Evolutionary conservation across 805 yeast genomes (phyloP).

Genomic region (Ogataea nonfermentans): DNA sequence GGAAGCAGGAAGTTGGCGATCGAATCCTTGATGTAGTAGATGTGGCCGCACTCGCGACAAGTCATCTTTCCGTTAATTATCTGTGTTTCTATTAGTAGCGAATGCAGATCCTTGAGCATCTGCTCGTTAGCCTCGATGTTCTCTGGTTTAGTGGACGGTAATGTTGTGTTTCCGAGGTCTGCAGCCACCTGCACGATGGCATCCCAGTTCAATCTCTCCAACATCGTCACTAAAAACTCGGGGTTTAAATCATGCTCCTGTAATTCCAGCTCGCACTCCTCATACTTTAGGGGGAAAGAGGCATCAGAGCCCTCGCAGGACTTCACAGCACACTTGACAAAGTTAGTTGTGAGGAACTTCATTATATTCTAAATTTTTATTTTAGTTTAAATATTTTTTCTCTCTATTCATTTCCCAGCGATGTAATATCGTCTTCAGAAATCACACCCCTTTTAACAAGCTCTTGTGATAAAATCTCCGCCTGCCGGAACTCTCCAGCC

Average conservation of each 20-base stretch:
- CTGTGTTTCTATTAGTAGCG: conserved; percentile 77
- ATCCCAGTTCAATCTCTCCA: conserved; percentile 84
- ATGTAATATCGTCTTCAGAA: neutral
- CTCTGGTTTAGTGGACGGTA: conserved; percentile 64
- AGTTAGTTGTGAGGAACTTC: conserved; percentile 95
- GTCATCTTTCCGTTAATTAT: conserved; percentile 86
- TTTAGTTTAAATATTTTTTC: conserved; percentile 1
- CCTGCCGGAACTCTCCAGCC: conserved; percentile 5
- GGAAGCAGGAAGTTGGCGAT: conserved; percentile 94
- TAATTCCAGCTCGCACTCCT: conserved; percentile 66
- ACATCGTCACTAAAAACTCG: conserved; percentile 70
- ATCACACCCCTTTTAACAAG: neutral
- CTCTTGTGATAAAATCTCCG: conserved; percentile 1
- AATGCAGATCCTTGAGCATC: conserved; percentile 72
- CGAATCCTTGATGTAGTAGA: conserved; percentile 86
- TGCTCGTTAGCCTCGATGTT: conserved; percentile 44
- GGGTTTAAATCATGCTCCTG: conserved; percentile 82
- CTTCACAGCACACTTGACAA: conserved; percentile 89
- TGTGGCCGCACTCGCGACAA: conserved; percentile 82
- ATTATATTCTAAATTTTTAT: conserved; percentile 35
- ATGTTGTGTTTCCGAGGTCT: conserved; percentile 64
- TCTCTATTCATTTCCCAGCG: conserved; percentile 1
- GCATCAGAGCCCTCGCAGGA: conserved; percentile 70
- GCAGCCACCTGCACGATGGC: conserved; percentile 76
- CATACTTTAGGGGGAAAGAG: conserved; percentile 77